Evolutionary conservation across 140 eudicot species (phyloP), one percentile per base, ranked within the genome.

Genomic region (Ambrosia hybrid): DNA sequence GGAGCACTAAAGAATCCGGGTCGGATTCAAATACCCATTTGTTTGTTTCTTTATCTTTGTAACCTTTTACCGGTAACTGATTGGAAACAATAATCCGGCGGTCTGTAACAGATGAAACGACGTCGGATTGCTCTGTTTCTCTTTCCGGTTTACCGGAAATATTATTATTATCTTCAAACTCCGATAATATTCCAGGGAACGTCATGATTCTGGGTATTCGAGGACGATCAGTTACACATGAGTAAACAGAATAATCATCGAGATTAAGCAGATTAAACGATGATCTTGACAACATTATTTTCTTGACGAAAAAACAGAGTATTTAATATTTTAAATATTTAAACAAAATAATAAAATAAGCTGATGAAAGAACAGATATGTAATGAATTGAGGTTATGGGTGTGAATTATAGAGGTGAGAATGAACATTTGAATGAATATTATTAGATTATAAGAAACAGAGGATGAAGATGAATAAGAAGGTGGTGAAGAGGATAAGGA

Each of bases 211-310:
- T 46, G 4, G 96, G 95, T 13, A 87, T 80, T 26, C 91, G 80
- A 39, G 87, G 87, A 49, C 81, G 88, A 63, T 80, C 81, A 14
- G 45, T 34, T 12, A 56, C 66, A 12, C 75, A 74, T 0, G 91
- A 79, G 51, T 82, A 92, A 36, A 85, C 95, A 36, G 91, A 79
- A 56, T 82, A 92, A 41, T 87, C 96, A 46, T 89, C 96, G 11
- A 92, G 80, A 65, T 89, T 90, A 2, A 90, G 62, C 3, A 89
- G 86, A 80, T 89, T 92, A 16, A 89, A 89, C 34, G 83, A 92
- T 17, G 98, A 90, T 80, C 91, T 85, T 8, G 98, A 92, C 71
- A 90, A 67, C 96, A 92, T 85, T 53, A 49, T 71, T 30, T 51
- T 38, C 13, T 38, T 6, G 34, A 30, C 48, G 48, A 43, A 9